Percentiles rank a stretch among this genome's conserved stretches.
Conservation (phyloP, 371 early-diverging fungal species). For the Cladochytrium tenue region DNA sequence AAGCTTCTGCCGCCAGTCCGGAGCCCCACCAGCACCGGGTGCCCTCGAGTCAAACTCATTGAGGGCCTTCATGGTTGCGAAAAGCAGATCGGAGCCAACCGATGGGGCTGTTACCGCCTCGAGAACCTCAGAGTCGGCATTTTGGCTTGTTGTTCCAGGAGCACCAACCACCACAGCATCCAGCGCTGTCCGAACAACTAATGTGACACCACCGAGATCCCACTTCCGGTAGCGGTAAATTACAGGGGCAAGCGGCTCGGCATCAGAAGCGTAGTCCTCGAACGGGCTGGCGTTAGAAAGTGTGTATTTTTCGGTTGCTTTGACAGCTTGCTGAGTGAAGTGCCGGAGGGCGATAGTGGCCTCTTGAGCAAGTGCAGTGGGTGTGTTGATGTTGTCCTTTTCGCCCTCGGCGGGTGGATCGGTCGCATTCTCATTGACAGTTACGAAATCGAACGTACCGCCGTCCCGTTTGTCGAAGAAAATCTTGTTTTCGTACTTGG, state of each 20-base stretch:
- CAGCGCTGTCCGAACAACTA: slow-evolving; percentile 88
- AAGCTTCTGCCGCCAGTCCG: slow-evolving; percentile 93
- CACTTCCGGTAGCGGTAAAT: slow-evolving; percentile 86
- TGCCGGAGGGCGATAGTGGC: slow-evolving; percentile 82
- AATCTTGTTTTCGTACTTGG: slow-evolving; percentile 81
- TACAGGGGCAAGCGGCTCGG: slow-evolving; percentile 68
- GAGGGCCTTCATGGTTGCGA: slow-evolving; percentile 75
- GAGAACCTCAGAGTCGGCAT: slow-evolving; percentile 16
- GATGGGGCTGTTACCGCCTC: slow-evolving; percentile 12
- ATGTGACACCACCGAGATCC: slow-evolving; percentile 52
- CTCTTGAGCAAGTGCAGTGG: slow-evolving; percentile 81
- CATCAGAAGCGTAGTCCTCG: slow-evolving; percentile 38
- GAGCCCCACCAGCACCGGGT: slow-evolving; percentile 82
- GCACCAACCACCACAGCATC: slow-evolving; percentile 71
- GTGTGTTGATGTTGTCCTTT: slow-evolving; percentile 87
- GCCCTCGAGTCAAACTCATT: slow-evolving; percentile 92
- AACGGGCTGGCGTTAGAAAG: slow-evolving; percentile 81
- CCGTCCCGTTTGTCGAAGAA: slow-evolving; percentile 91
- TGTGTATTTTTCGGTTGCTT: slow-evolving; percentile 41
- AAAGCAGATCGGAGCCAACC: slow-evolving; percentile 53
- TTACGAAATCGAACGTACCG: slow-evolving; percentile 68
- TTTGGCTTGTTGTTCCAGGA: slow-evolving; percentile 5
- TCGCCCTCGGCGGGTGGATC: slow-evolving; percentile 91
- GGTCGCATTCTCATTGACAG: slow-evolving; percentile 93
- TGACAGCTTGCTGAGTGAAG: slow-evolving; percentile 83